Percentiles rank a stretch among this genome's conserved stretches.
phyloP scores from a whole-genome alignment of 2,329 filamentous ascomycete genomes.

The Ceratocystis destructans region DNA sequence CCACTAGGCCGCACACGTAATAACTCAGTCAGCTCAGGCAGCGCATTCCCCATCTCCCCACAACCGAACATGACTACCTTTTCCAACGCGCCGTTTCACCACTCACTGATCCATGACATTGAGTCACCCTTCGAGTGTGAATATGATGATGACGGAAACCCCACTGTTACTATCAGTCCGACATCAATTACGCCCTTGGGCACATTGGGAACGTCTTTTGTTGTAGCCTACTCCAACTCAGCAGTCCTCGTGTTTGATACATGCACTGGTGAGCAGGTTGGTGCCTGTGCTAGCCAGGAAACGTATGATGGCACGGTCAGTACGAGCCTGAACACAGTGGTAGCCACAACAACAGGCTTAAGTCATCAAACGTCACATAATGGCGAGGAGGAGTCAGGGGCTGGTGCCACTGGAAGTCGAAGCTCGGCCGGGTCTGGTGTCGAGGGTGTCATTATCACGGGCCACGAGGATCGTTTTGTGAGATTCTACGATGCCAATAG shows the following conservation, averaged over 20 bases:
- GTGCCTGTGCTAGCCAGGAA: slow-evolving; percentile 83
- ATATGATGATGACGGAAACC: slow-evolving; percentile 31
- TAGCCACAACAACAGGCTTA: slow-evolving; percentile 70
- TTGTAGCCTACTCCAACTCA: slow-evolving; percentile 84
- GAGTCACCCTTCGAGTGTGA: slow-evolving; percentile 34
- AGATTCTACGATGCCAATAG: slow-evolving; percentile 98
- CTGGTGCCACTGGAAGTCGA: slow-evolving; percentile 64
- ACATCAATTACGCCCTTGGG: slow-evolving; percentile 91
- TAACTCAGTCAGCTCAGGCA: slow-evolving; percentile 89
- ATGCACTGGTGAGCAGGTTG: slow-evolving; percentile 76
- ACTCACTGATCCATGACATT: slow-evolving; percentile 80
- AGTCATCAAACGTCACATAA: slow-evolving; percentile 47
- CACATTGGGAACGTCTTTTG: slow-evolving; percentile 69
- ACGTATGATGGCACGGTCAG: slow-evolving; percentile 74
- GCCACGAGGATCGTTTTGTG: slow-evolving; percentile 91
- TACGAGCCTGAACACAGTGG: slow-evolving; percentile 80
- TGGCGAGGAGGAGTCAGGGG: slow-evolving; percentile 58
- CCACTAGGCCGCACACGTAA: slow-evolving; percentile 57
- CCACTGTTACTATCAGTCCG: slow-evolving; percentile 51
- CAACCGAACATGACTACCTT: slow-evolving; percentile 64
- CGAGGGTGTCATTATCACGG: slow-evolving; percentile 88
- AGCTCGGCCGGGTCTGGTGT: slow-evolving; percentile 59
- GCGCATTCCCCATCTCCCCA: slow-evolving; percentile 77
- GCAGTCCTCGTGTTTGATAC: slow-evolving; percentile 88
- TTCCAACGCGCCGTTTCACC: slow-evolving; percentile 72